Evolutionary conservation across 116 monocot species (phyloP), one percentile per base, ranked within the genome.

Genomic region (Zostera marina): DNA sequence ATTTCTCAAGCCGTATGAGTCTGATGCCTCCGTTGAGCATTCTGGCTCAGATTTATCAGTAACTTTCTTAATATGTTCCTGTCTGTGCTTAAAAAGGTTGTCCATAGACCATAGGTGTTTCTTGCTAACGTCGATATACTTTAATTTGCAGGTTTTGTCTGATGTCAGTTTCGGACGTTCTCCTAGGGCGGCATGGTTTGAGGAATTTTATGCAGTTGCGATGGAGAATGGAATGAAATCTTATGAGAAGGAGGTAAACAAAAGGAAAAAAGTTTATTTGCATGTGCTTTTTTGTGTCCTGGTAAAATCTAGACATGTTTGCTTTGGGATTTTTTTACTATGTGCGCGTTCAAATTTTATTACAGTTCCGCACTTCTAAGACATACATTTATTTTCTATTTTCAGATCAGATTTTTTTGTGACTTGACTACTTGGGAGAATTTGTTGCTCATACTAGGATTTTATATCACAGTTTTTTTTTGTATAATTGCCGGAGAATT

Each of bases 121-220:
- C 24, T 55, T 10, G 32, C 32, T 55, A 4, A 55, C 23, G 13
- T 24, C 23, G 22, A 26, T 55, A 11, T 1, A 55, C 26, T 25
- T 55, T n/a, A n/a, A n/a, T 22, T 55, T 55, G 55, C n/a, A 55
- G 55, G 55, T 23, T 8, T 55, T 32, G 26, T 7, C 26, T 32
- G 22, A 32, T 32, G 26, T 7, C 7, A 55, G 11, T 2, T 55
- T 55, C 32, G 7, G 14, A 12, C 14, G 23, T 23, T 13, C 8
- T 54, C 54, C 22, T 13, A 54, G 54, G 22, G 54, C 54, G 22
- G 54, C 13, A 23, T 54, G 54, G 54, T 54, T 13, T 24, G 22
- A 54, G 54, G 25, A 54, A 13, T 54, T 54, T 8, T 54, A 54
- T 26, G 55, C 55, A 11, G 5, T 14, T 21, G 55, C 6, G 55